Percentiles rank a stretch among this genome's conserved stretches.
These are phyloP conservation scores for Aspergillus sp. DNA, from an alignment of 2,329 filamentous ascomycete species.

Conservation along the genomic window DNA sequence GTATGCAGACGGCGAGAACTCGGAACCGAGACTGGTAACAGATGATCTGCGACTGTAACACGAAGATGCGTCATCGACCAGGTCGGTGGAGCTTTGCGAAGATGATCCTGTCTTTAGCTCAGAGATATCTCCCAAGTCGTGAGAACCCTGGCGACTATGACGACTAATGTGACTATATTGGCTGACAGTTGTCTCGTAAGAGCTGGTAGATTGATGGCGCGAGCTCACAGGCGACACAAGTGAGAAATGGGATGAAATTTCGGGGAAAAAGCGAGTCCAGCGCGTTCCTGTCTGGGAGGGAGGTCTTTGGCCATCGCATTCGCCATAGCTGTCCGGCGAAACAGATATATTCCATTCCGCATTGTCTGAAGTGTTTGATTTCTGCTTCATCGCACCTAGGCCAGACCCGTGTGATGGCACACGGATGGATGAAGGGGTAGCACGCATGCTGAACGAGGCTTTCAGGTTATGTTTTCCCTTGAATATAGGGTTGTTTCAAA, in stretches of 20 bases:
- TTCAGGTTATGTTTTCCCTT: neutral
- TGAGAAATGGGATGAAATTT: constrained; percentile 28
- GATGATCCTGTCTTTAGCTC: constrained; percentile 7
- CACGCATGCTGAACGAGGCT: neutral
- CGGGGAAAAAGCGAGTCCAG: constrained; percentile 31
- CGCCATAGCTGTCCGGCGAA: constrained; percentile 19
- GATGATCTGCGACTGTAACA: constrained; percentile 38
- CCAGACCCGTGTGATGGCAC: neutral
- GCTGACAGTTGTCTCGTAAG: neutral
- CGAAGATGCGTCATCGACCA: constrained; percentile 33
- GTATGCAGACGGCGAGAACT: constrained; percentile 18
- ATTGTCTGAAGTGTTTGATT: neutral
- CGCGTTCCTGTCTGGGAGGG: constrained; percentile 20
- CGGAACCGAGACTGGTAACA: constrained; percentile 33
- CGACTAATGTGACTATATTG: neutral
- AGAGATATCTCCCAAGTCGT: constrained; percentile 1
- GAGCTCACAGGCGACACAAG: constrained; percentile 25
- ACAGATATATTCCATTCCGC: constrained; percentile 18
- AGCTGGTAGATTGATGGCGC: neutral
- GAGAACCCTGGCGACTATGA: neutral
- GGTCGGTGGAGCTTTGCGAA: constrained; percentile 10
- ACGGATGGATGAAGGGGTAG: neutral
- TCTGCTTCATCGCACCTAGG: neutral
- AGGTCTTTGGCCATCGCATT: neutral
- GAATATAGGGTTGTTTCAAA: neutral